Percentiles rank a stretch among this genome's conserved stretches.
Evolutionary conservation across 495 filamentous ascomycete species (phyloP).

Genomic region (Rhizodiscina lignyota): DNA sequence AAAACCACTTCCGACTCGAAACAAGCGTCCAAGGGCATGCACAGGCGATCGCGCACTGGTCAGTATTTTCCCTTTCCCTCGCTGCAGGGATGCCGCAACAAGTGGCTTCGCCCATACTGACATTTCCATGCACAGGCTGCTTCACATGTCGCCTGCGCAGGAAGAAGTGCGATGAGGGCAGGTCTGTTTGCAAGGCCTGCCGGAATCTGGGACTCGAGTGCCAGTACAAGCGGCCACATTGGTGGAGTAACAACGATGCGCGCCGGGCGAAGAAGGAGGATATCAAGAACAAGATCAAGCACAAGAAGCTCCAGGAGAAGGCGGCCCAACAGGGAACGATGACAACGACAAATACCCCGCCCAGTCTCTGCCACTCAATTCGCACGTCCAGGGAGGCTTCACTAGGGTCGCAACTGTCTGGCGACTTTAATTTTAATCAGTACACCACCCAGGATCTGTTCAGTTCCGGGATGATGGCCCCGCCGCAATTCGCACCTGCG

Average conservation of each 20-base stretch:
- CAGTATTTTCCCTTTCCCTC: slow-evolving; percentile 7
- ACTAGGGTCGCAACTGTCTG: slow-evolving; percentile 58
- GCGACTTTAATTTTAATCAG: slow-evolving; percentile 60
- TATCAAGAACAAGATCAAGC: slow-evolving; percentile 95
- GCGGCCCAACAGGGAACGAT: slow-evolving; percentile 34
- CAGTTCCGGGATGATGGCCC: slow-evolving; percentile 19
- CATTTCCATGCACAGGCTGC: slow-evolving; percentile 46
- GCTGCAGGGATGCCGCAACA: too few species aligned
- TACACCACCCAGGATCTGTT: slow-evolving; percentile 23
- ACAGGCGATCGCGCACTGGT: slow-evolving; percentile 84
- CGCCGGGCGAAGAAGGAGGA: slow-evolving; percentile 75
- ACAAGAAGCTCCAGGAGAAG: slow-evolving; percentile 87
- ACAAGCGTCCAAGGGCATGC: slow-evolving; percentile 63
- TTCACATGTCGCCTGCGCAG: slow-evolving; percentile 89
- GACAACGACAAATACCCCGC: slow-evolving; percentile 48
- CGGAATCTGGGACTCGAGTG: slow-evolving; percentile 71
- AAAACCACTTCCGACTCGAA: slow-evolving; percentile 28
- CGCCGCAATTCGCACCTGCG: slow-evolving; percentile 15
- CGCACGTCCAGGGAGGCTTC: slow-evolving; percentile 65
- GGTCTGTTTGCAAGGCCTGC: slow-evolving; percentile 75
- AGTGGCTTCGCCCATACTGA: slow-evolving; percentile 1
- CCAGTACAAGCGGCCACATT: slow-evolving; percentile 91
- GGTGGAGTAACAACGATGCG: slow-evolving; percentile 89
- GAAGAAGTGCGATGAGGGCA: slow-evolving; percentile 96
- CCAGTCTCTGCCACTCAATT: slow-evolving; percentile 64